These are phyloP conservation scores for Phytophthora boehmeriae DNA, from an alignment of 352 stramenopile species.

Conservation along the genomic window DNA sequence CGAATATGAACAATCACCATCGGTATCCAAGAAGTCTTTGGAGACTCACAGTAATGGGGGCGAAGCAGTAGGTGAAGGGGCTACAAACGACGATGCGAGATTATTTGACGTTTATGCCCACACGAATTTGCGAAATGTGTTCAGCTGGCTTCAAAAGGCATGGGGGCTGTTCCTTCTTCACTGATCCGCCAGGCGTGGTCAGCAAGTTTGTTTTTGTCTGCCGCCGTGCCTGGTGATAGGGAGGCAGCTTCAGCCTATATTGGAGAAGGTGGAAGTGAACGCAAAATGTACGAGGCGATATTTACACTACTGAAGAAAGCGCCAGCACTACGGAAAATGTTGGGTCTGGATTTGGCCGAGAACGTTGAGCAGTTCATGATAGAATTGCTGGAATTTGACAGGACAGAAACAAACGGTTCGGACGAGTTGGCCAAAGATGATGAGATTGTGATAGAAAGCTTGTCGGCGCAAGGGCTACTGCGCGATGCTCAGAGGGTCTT, in stretches of 20 bases:
- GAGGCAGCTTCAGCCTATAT: conserved; percentile 18
- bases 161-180: conserved; percentile 37
- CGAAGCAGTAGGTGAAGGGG: conserved; percentile 5
- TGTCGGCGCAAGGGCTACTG: conserved; percentile 58
- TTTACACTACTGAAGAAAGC: conserved; percentile 28
- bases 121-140: conserved; percentile 50
- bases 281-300: conserved; percentile 33
- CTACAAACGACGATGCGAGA: conserved; percentile 9
- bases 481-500: conserved; percentile 42
- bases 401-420: conserved; percentile 28
- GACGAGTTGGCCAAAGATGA: conserved; percentile 57
- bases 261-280: conserved; percentile 19
- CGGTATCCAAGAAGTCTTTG: conserved; percentile 6
- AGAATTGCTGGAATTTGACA: conserved; percentile 54
- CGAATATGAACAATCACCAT: conserved; percentile 31
- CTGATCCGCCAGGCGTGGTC: conserved; percentile 54
- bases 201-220: conserved; percentile 39
- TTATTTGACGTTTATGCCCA: conserved; percentile 51
- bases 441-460: conserved; percentile 66
- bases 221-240: conserved; percentile 32
- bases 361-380: conserved; percentile 34
- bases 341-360: conserved; percentile 42
- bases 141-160: conserved; percentile 51
- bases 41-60: conserved; percentile 4
- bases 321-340: conserved; percentile 27